Evolutionary conservation across 768 basidiomycete species (phyloP).

Genomic region (Termitomyces sp.): DNA sequence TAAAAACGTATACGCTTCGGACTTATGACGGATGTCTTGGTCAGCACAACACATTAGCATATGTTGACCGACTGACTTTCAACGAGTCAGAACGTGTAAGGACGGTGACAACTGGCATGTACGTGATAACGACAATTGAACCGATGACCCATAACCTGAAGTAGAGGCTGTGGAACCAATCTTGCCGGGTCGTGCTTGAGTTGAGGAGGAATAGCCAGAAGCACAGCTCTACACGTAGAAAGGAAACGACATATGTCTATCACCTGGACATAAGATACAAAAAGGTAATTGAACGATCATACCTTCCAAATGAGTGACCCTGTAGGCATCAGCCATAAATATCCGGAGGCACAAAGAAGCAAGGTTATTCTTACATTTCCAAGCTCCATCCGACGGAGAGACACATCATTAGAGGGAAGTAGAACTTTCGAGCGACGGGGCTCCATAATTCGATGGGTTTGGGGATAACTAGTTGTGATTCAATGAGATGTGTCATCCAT

Average conservation of each 20-base stretch:
- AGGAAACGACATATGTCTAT: slow-evolving; percentile 3
- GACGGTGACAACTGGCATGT: slow-evolving; percentile 69
- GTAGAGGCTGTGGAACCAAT: slow-evolving; percentile 78
- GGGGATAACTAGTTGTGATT: slow-evolving; percentile 48
- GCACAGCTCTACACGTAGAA: slow-evolving; percentile 54
- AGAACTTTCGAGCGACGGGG: slow-evolving; percentile 36
- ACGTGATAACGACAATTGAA: slow-evolving; percentile 52
- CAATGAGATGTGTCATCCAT: not conserved
- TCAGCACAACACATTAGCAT: not conserved
- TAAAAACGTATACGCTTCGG: slow-evolving; percentile 66
- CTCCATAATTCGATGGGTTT: slow-evolving; percentile 62
- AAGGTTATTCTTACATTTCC: slow-evolving; percentile 55
- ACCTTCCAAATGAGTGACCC: slow-evolving; percentile 83
- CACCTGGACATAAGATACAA: not conserved
- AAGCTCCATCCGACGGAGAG: slow-evolving; percentile 68
- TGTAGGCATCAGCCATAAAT: slow-evolving; percentile 21
- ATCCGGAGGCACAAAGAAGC: no score
- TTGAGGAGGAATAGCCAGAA: slow-evolving; percentile 87
- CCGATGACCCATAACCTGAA: slow-evolving; percentile 74
- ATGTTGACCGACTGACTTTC: slow-evolving; percentile 41
- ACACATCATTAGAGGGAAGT: slow-evolving; percentile 64
- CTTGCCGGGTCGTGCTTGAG: slow-evolving; percentile 53
- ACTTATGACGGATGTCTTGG: slow-evolving; percentile 31
- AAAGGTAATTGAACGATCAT: slow-evolving; percentile 2
- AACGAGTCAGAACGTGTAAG: slow-evolving; percentile 55